Evolutionary conservation across 805 yeast species (phyloP).

Genomic region (Brettanomyces nanus): DNA sequence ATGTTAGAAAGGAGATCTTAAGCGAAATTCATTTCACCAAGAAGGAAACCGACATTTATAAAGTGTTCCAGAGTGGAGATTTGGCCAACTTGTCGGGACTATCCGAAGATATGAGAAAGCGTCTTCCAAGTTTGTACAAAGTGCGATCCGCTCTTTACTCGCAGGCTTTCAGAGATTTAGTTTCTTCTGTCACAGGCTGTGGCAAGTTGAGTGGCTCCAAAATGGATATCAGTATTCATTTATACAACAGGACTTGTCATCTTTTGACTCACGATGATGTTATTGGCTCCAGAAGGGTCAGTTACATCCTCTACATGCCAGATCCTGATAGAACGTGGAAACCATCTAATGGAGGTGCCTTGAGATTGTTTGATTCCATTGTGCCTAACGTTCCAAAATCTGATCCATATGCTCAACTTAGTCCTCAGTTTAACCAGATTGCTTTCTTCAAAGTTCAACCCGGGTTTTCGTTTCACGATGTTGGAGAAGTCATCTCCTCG

Average conservation of each 20-base stretch:
- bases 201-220: constrained; percentile 87
- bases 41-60: constrained; percentile 95
- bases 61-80: constrained; percentile 84
- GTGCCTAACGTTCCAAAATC: constrained; percentile 85
- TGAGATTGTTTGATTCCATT: constrained; percentile 78
- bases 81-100: constrained; percentile 87
- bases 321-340: constrained; percentile 90
- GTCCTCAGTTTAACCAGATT: constrained; percentile 93
- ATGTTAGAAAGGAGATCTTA: constrained; percentile 79
- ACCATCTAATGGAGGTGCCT: constrained; percentile 87
- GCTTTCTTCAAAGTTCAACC: constrained; percentile 96
- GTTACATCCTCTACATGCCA: constrained; percentile 87
- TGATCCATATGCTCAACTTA: constrained; percentile 59
- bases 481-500: constrained; percentile 90
- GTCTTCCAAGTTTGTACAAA: constrained; percentile 68
- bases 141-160: constrained; percentile 85
- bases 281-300: constrained; percentile 88
- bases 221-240: constrained; percentile 88
- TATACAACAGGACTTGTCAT: constrained; percentile 90
- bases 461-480: constrained; percentile 95
- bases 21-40: constrained; percentile 80
- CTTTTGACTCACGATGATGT: constrained; percentile 95
- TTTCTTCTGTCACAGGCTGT: constrained; percentile 71
- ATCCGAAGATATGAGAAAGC: constrained; percentile 61
- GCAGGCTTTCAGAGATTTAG: constrained; percentile 69